Evolutionary conservation across 805 yeast species (phyloP).

Genomic region (Zygosaccharomyces rouxii): DNA sequence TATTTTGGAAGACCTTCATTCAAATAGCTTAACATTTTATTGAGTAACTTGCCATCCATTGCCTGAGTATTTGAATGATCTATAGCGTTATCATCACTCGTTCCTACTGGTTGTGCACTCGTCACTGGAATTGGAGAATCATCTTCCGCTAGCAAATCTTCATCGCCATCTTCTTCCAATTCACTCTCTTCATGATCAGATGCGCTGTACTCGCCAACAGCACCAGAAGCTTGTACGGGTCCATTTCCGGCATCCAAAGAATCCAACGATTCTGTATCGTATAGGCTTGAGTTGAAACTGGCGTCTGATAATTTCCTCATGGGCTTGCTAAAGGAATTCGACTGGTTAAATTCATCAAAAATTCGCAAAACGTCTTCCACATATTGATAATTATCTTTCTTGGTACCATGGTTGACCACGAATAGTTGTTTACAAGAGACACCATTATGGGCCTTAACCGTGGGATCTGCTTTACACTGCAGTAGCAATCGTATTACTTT

Average conservation of each 20-base stretch:
- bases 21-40: slow-evolving; percentile 36
- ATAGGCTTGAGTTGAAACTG: slow-evolving; percentile 27
- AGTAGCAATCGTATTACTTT: slow-evolving; percentile 58
- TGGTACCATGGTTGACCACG: slow-evolving; percentile 32
- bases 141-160: slow-evolving; percentile 20
- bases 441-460: slow-evolving; percentile 50
- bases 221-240: slow-evolving; percentile 30
- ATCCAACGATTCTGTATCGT: slow-evolving; percentile 31
- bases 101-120: background rate
- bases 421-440: slow-evolving; percentile 35
- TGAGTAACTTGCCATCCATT: slow-evolving; percentile 34
- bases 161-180: slow-evolving; percentile 26
- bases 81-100: slow-evolving; percentile 3
- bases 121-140: slow-evolving; percentile 14
- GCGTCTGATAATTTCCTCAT: slow-evolving; percentile 24
- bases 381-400: slow-evolving; percentile 32
- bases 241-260: slow-evolving; percentile 29
- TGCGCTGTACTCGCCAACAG: slow-evolving; percentile 17
- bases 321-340: slow-evolving; percentile 7
- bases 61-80: background rate
- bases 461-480: slow-evolving; percentile 59
- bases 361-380: slow-evolving; percentile 35
- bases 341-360: slow-evolving; percentile 22
- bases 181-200: slow-evolving; percentile 32
- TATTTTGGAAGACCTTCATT: slow-evolving; percentile 60